Evolutionary conservation across 768 basidiomycete genomes (phyloP), one percentile per base, ranked within the genome.

Genomic region (Agaricus subrufescens): DNA sequence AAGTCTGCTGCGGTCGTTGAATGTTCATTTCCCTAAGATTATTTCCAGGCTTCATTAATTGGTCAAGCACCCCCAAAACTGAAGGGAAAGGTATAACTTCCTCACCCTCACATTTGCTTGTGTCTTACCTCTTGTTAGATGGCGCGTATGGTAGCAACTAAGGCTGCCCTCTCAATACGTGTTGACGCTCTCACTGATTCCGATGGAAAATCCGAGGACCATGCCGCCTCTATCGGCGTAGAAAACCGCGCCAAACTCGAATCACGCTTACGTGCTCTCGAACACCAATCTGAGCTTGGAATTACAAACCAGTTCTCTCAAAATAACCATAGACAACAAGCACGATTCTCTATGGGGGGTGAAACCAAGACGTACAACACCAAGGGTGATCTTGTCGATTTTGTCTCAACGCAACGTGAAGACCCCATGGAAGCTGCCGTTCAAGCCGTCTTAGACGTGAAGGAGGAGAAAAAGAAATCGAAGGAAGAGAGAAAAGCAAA

Each of bases 111-210:
- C 30, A 12, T 15, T 48, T 12, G 19, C 26, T 10, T 37, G 40
- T 30, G 19, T 57, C 30, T 37, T 37, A n/a, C 25, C 14, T 2
- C 45, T 30, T 34, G 45, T 5, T 63, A 91, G 87, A 98, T 98
- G 97, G 97, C 97, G 23, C 91, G 97, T 66, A 99, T 99, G 97
- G 94, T 98, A 30, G 95, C 97, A 48, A 98, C 97, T 47, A 99
- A 99, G 78, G 87, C 96, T 3, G 91, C 97, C 1, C 84, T 99
- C 12, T 96, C 96, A 4, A 93, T 97, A 65, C 96, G 97, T 71
- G 93, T 98, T 38, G 97, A 99, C 62, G 97, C 97, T 6, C 86
- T 99, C 46, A 89, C 95, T 42, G 94, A 97, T 59, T 78, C 86
- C 7, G 92, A 98, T 58, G 89, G 86, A 63, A 97, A 98, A 71